Conservation (phyloP, 306 rosid genomes). For the Acacia confusa region DNA sequence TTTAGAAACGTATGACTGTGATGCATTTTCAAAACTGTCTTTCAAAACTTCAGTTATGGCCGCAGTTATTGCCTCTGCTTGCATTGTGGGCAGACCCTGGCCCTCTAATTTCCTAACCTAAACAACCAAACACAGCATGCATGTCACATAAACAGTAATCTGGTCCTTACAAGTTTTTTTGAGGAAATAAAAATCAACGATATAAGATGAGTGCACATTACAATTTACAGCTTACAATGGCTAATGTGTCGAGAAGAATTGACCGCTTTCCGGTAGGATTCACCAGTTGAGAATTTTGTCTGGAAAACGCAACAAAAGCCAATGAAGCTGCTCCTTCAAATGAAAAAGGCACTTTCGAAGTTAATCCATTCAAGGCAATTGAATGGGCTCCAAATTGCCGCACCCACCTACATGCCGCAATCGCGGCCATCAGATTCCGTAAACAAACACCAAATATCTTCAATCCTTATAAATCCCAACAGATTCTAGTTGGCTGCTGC, state of each 20-base stretch:
- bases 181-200: background rate
- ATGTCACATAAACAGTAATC: background rate
- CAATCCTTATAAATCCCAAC: slow-evolving; percentile 11
- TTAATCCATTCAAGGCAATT: slow-evolving; percentile 43
- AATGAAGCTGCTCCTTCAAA: slow-evolving; percentile 34
- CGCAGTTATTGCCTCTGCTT: slow-evolving; percentile 93
- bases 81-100: slow-evolving; percentile 78
- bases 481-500: slow-evolving; percentile 6
- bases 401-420: slow-evolving; percentile 60
- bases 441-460: slow-evolving; percentile 14
- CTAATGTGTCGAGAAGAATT: slow-evolving; percentile 89
- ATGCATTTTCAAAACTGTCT: slow-evolving; percentile 80
- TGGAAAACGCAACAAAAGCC: slow-evolving; percentile 32
- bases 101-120: slow-evolving; percentile 90
- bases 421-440: slow-evolving; percentile 66
- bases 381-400: slow-evolving; percentile 41
- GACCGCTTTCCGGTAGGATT: slow-evolving; percentile 67
- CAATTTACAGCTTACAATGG: slow-evolving; percentile 80
- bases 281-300: slow-evolving; percentile 54
- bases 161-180: background rate
- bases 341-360: slow-evolving; percentile 33
- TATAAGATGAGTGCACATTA: slow-evolving; percentile 30
- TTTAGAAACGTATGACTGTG: slow-evolving; percentile 77
- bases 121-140: background rate
- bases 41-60: slow-evolving; percentile 85